Conservation (phyloP, 78 protist species). For the Cavenderia fasciculata region DNA sequence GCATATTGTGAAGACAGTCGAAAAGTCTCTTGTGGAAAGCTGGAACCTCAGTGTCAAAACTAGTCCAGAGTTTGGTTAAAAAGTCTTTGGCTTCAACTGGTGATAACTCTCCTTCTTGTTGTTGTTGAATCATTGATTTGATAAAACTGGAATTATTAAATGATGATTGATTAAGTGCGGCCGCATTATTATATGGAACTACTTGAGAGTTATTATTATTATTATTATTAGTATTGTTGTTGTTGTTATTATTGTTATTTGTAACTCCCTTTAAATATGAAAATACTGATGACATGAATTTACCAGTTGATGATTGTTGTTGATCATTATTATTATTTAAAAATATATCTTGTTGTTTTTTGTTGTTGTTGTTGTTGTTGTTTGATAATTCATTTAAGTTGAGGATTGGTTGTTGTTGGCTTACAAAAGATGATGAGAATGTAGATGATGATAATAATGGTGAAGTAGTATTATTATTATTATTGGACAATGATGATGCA, state of each 20-base stretch:
- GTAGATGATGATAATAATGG: background rate
- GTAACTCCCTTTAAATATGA: constrained; percentile 7
- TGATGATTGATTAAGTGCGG: background rate
- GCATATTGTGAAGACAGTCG: background rate
- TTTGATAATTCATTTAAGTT: background rate
- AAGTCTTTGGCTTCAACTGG: background rate
- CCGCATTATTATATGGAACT: background rate
- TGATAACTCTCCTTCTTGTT: too few species aligned
- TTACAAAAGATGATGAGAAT: background rate
- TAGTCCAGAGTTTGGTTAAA: background rate
- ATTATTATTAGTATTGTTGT: background rate
- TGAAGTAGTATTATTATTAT: background rate
- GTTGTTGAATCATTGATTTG: background rate
- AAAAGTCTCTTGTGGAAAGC: background rate
- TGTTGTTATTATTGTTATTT: background rate
- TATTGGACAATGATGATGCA: constrained; percentile 25
- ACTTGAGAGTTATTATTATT: background rate
- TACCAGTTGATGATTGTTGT: too few species aligned
- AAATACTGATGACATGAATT: too few species aligned
- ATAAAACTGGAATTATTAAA: background rate
- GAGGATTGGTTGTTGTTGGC: background rate
- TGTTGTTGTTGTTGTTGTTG: background rate
- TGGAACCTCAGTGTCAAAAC: constrained; percentile 13
- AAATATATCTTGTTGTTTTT: background rate
- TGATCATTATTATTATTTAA: too few species aligned